Evolutionary conservation across 2,329 filamentous ascomycete genomes (phyloP), one percentile per base, ranked within the genome.

Genomic region (Gyromitra esculenta): DNA sequence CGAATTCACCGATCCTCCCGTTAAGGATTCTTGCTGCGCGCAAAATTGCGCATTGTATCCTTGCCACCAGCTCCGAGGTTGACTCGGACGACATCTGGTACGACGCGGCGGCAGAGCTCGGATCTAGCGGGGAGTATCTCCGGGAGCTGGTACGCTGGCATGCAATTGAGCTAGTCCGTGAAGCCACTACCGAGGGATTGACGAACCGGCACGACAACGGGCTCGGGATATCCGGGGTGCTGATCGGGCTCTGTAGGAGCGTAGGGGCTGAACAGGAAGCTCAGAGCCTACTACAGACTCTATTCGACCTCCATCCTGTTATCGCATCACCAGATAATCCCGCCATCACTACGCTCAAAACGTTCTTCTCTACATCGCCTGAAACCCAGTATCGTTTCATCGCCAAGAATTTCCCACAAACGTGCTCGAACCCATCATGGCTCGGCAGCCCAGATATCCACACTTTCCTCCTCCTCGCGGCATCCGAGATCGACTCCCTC

Each of bases 101-200:
- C 37, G 78, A 79, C 43, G 63, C 70, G 5, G 76, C 52, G 7
- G 63, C 57, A 18, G 76, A 76, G 11, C 54, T 78, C 25, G 78
- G 78, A 18, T 64, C 56, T 5, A 54, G 64, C 5, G 76, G 78
- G 1, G 78, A 79, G 54, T 78, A 79, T 59, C 62, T 78, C 5
- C 68, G 76, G 6, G 78, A 79, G 39, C 41, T 78, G 18, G 78
- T 78, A 25, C 76, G 78, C 13, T 79, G 78, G 78, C 78, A 79
- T 13, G 76, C 65, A 3, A 75, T 79, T 25, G 78, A 79, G 39
- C 48, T 79, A 2, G 25, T 79, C 13, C 69, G 77, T 5, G 78
- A 79, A 21, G 54, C 73, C 0, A 68, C 69, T 4, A 63, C 60
- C 1, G 69, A 65, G 9, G 67, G 74, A 1, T 37, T 71, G 9